These are phyloP conservation scores for Xerocomus potaroensis DNA, from an alignment of 768 basidiomycete genomes.

Conservation along the genomic window DNA sequence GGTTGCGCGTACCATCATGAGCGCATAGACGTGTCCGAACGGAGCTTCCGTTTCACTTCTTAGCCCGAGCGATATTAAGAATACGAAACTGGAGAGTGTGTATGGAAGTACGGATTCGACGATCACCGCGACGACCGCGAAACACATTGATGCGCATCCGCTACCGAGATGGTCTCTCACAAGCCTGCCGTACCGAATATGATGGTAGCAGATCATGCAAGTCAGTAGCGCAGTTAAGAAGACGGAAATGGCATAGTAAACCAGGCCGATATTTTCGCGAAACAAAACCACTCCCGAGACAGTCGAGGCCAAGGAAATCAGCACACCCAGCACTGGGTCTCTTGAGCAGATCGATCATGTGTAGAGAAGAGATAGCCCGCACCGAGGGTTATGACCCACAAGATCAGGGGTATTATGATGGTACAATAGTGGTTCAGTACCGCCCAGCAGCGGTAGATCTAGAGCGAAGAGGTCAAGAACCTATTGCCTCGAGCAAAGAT, in stretches of 20 bases:
- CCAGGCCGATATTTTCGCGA: background rate
- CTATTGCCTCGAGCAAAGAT: background rate
- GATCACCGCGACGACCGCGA: background rate
- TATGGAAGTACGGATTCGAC: slow-evolving; percentile 13
- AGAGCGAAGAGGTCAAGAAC: slow-evolving; percentile 1
- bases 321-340: slow-evolving; percentile 5
- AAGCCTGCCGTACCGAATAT: background rate
- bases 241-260: slow-evolving; percentile 2
- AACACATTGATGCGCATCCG: slow-evolving; percentile 5
- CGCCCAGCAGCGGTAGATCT: slow-evolving; percentile 36
- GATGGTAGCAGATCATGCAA: slow-evolving; percentile 9
- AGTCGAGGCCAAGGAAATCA: background rate
- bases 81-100: slow-evolving; percentile 12
- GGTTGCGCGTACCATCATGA: slow-evolving; percentile 11
- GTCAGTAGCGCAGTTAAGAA: slow-evolving; percentile 5
- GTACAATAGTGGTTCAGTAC: slow-evolving; percentile 24
- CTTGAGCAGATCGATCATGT: background rate
- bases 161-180: background rate
- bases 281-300: background rate
- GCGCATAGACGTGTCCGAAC: slow-evolving; percentile 6
- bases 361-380: background rate
- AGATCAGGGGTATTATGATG: slow-evolving; percentile 8
- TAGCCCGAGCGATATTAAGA: slow-evolving; percentile 6
- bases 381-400: slow-evolving; percentile 17
- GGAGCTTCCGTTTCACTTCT: background rate